Evolutionary conservation across 1,284 basidiomycete species (phyloP).

Genomic region (Moesziomyces sp.): DNA sequence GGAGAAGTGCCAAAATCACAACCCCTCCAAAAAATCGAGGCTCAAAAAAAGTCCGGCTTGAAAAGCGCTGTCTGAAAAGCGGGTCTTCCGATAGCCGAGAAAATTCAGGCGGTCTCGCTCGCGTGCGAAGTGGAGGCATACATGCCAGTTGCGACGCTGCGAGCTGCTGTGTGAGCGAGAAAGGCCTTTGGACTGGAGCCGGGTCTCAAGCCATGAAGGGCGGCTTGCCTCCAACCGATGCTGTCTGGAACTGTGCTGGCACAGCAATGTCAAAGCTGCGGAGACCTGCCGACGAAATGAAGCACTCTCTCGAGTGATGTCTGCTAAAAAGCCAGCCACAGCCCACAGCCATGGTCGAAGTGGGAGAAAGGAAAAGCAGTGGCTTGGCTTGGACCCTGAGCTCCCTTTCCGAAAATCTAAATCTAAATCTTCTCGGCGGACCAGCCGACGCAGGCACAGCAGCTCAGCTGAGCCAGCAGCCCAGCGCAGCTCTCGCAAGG

Average conservation of each 20-base stretch:
- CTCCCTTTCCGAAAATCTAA: background rate
- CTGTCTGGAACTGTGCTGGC: too few relatives aligned
- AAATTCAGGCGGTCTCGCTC: background rate
- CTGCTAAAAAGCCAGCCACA: too few relatives aligned
- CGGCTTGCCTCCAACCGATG: too few relatives aligned
- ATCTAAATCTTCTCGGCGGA: background rate
- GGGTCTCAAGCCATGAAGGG: too few relatives aligned
- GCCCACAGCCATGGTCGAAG: too few relatives aligned
- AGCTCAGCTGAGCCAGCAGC: background rate
- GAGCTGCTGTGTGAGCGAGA: too few relatives aligned
- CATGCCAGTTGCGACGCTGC: too few relatives aligned
- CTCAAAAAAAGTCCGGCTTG: background rate
- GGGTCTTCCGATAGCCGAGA: conserved; percentile 38
- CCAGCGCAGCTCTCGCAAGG: too few relatives aligned
- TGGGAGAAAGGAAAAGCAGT: background rate
- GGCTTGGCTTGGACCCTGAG: background rate
- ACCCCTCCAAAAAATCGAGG: background rate
- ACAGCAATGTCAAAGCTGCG: too few relatives aligned
- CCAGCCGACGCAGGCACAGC: background rate
- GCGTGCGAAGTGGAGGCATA: background rate
- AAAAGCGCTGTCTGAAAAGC: conserved; percentile 1
- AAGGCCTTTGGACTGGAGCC: too few relatives aligned
- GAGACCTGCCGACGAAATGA: too few relatives aligned
- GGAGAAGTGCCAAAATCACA: background rate
- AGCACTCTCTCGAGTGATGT: too few relatives aligned